Conservation (phyloP, 2,329 filamentous ascomycete genomes). For the Colletotrichum sojae region DNA sequence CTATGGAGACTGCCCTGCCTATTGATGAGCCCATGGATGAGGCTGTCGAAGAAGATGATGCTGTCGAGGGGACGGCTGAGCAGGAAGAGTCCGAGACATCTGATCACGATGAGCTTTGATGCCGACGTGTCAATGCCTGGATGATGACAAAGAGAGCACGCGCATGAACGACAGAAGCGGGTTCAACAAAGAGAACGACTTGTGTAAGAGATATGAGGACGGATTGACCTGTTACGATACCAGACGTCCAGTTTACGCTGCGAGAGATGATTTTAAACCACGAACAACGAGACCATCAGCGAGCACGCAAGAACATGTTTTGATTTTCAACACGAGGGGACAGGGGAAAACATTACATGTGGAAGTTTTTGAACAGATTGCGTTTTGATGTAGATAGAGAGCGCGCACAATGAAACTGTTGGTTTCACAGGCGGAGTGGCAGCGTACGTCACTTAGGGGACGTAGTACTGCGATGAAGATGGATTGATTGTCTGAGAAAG, state of each 20-base stretch:
- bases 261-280: not conserved
- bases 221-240: slow-evolving; percentile 5
- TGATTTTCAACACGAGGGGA: not conserved
- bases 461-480: too few relatives aligned
- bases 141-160: not conserved
- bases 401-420: slow-evolving; percentile 4
- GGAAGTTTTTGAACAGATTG: slow-evolving; percentile 4
- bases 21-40: not conserved
- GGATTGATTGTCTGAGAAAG: too few relatives aligned
- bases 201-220: slow-evolving; percentile 3
- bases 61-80: not conserved
- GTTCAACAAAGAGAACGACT: not conserved
- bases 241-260: slow-evolving; percentile 8
- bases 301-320: slow-evolving; percentile 6
- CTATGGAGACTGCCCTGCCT: not conserved
- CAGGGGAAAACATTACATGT: not conserved
- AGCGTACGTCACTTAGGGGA: too few relatives aligned
- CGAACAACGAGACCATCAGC: not conserved
- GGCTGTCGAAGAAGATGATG: not conserved
- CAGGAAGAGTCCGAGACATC: not conserved
- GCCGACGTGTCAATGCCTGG: not conserved
- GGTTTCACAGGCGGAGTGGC: too few relatives aligned
- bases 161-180: not conserved
- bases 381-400: slow-evolving; percentile 11
- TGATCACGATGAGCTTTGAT: slow-evolving; percentile 20